phyloP scores from a whole-genome alignment of 176 grass and related monocot genomes.

The Phoenix roebelenii region DNA sequence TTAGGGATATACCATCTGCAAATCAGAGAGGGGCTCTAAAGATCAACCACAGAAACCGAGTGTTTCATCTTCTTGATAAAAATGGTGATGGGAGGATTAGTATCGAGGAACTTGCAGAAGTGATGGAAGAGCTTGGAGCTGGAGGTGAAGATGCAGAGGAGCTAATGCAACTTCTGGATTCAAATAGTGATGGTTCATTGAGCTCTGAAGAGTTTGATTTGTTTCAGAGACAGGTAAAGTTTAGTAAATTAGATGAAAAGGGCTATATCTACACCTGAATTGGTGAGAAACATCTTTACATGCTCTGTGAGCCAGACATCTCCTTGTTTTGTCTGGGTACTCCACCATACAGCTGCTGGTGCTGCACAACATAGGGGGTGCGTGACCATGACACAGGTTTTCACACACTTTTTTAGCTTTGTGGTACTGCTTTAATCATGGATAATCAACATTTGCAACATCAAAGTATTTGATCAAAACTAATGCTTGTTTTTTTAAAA shows the following conservation, averaged over 20 bases:
- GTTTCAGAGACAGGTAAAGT: conserved; percentile 76
- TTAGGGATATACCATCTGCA: conserved; percentile 56
- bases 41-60: conserved; percentile 38
- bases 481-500: too few relatives aligned
- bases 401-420: too few relatives aligned
- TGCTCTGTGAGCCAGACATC: not conserved
- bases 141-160: conserved; percentile 60
- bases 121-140: conserved; percentile 89
- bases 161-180: conserved; percentile 82
- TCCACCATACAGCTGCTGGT: too few relatives aligned
- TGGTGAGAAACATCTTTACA: too few relatives aligned
- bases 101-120: conserved; percentile 80
- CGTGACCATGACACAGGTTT: too few relatives aligned
- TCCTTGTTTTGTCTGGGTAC: not conserved
- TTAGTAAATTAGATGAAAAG: not conserved
- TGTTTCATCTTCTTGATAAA: conserved; percentile 67
- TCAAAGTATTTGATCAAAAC: too few relatives aligned
- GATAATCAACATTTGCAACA: too few relatives aligned
- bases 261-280: too few relatives aligned
- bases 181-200: conserved; percentile 77
- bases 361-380: too few relatives aligned
- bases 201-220: conserved; percentile 84
- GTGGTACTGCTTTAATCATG: too few relatives aligned
- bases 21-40: conserved; percentile 13
- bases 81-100: conserved; percentile 87